Percentiles rank a stretch among this genome's conserved stretches.
phyloP scores from a whole-genome alignment of 768 basidiomycete genomes.

The Antrodiella citrinella region DNA sequence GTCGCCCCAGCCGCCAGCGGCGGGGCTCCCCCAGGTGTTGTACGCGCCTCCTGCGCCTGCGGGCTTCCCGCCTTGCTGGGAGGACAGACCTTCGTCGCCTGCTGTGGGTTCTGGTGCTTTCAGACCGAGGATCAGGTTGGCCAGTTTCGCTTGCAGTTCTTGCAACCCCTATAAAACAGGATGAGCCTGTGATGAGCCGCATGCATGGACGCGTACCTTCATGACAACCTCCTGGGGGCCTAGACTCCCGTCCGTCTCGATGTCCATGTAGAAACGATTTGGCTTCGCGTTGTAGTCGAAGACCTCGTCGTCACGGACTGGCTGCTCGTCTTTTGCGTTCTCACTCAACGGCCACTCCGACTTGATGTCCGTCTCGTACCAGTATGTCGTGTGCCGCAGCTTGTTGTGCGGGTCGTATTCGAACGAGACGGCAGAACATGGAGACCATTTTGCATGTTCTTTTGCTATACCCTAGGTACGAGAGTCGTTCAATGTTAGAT shows the following conservation, averaged over 20 bases:
- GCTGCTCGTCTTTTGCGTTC: conserved; percentile 80
- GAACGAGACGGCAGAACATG: conserved; percentile 88
- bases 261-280: conserved; percentile 86
- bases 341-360: conserved; percentile 88
- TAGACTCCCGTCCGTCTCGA: conserved; percentile 90
- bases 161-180: conserved; percentile 67
- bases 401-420: conserved; percentile 99
- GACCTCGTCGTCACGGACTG: conserved; percentile 67
- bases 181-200: too few species aligned
- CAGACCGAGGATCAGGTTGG: conserved; percentile 68
- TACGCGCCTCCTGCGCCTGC: neutral
- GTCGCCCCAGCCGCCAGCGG: conserved; percentile 13
- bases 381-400: conserved; percentile 89
- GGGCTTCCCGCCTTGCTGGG: conserved; percentile 8
- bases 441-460: conserved; percentile 99
- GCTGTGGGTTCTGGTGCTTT: conserved; percentile 26
- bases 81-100: neutral
- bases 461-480: conserved; percentile 97
- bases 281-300: conserved; percentile 90
- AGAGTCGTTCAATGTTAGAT: conserved; percentile 3
- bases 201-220: conserved; percentile 63
- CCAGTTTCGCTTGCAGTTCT: conserved; percentile 74
- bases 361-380: conserved; percentile 79
- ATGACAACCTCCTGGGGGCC: conserved; percentile 84
- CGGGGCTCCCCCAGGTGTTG: conserved; percentile 11